These are phyloP conservation scores for Ophiocordyceps camponoti-saundersi DNA, from an alignment of 2,329 filamentous ascomycete genomes.

Conservation along the genomic window DNA sequence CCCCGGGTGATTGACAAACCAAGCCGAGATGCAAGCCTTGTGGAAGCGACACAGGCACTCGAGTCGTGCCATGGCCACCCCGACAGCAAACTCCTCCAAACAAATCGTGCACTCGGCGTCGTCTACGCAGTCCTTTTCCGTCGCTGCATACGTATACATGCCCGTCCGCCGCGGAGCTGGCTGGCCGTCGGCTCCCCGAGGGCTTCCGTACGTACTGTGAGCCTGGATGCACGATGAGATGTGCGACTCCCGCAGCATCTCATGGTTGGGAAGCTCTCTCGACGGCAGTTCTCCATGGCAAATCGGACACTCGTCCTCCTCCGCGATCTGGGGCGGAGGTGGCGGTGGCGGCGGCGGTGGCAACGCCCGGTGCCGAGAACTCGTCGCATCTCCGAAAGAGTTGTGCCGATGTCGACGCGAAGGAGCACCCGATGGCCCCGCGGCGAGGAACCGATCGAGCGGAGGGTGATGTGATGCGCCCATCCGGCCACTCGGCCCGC, in stretches of 20 bases:
- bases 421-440: slow-evolving; percentile 14
- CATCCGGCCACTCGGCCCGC: slow-evolving; percentile 8
- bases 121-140: slow-evolving; percentile 52
- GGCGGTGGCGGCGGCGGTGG: slow-evolving; percentile 26
- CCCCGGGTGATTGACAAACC: slow-evolving; percentile 45
- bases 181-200: slow-evolving; percentile 10
- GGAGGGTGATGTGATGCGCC: slow-evolving; percentile 17
- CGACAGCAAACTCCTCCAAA: slow-evolving; percentile 47
- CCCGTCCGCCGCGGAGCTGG: slow-evolving; percentile 31
- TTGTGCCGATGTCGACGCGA: slow-evolving; percentile 15
- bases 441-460: slow-evolving; percentile 21
- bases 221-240: slow-evolving; percentile 39
- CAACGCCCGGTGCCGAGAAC: slow-evolving; percentile 19
- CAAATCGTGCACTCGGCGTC: slow-evolving; percentile 53
- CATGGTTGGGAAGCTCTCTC: slow-evolving; percentile 31
- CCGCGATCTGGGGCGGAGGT: slow-evolving; percentile 34
- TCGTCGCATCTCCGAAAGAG: slow-evolving; percentile 14
- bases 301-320: slow-evolving; percentile 67
- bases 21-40: slow-evolving; percentile 39
- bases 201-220: slow-evolving; percentile 31
- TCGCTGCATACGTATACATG: slow-evolving; percentile 47
- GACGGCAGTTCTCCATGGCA: slow-evolving; percentile 57
- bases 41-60: slow-evolving; percentile 53
- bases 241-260: slow-evolving; percentile 37
- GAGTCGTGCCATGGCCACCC: slow-evolving; percentile 44